Evolutionary conservation across 2,329 filamentous ascomycete genomes (phyloP).

Genomic region (Mycosphaerella arachidis): DNA sequence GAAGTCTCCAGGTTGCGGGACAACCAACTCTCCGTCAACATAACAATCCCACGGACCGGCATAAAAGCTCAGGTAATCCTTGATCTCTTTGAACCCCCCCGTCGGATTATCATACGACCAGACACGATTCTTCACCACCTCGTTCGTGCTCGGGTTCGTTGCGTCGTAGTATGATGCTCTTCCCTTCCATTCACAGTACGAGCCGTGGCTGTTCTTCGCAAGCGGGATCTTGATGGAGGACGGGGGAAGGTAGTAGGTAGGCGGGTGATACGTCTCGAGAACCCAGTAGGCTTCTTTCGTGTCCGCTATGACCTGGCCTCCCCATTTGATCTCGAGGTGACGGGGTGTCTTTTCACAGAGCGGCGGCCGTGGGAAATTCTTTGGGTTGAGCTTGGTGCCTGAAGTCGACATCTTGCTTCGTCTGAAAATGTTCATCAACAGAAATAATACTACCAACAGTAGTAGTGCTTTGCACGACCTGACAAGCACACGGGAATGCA

Average conservation of each 20-base stretch:
- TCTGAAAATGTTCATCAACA: constrained; percentile 9
- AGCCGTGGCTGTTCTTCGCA: constrained; percentile 42
- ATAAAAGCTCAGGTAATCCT: constrained; percentile 56
- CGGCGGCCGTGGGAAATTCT: constrained; percentile 56
- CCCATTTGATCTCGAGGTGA: constrained; percentile 54
- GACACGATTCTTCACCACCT: constrained; percentile 48
- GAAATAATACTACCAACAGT: background rate
- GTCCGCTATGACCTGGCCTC: constrained; percentile 53
- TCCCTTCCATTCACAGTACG: constrained; percentile 61
- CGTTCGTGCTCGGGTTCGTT: constrained; percentile 34
- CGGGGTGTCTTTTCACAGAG: constrained; percentile 51
- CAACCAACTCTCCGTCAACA: constrained; percentile 57
- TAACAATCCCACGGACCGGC: constrained; percentile 59
- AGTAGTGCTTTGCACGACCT: background rate
- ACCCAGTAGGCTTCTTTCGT: constrained; percentile 59
- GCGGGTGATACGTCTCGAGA: constrained; percentile 59
- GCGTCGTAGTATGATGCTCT: constrained; percentile 55
- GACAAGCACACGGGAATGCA: background rate
- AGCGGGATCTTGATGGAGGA: constrained; percentile 47
- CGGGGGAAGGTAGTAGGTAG: constrained; percentile 59
- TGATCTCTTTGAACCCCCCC: constrained; percentile 49
- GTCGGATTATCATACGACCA: constrained; percentile 59
- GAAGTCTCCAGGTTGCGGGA: constrained; percentile 58
- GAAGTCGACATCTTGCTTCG: constrained; percentile 19
- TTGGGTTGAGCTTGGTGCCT: constrained; percentile 48